Evolutionary conservation across 306 rosid species (phyloP).

Genomic region (Cucurbita maxima): DNA sequence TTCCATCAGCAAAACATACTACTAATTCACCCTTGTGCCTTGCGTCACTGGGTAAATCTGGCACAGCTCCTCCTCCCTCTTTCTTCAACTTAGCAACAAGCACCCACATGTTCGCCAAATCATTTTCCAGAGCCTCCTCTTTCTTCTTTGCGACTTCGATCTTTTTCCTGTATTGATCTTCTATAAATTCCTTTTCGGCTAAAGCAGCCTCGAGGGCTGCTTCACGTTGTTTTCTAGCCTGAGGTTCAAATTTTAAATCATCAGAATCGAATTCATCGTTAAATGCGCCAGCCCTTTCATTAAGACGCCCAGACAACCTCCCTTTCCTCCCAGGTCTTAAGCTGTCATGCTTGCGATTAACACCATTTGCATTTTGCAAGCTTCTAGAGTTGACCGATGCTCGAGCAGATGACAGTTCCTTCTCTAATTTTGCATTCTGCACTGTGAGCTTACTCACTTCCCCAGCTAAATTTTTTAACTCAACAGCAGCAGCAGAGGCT

Average conservation of each 20-base stretch:
- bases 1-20: constrained; percentile 21
- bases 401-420: constrained; percentile 62
- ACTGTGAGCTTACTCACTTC: constrained; percentile 87
- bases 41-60: constrained; percentile 38
- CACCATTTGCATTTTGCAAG: constrained; percentile 48
- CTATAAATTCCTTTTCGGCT: constrained; percentile 79
- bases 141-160: constrained; percentile 81
- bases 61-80: constrained; percentile 60
- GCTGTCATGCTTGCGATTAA: constrained; percentile 61
- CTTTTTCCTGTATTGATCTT: constrained; percentile 71
- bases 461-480: constrained; percentile 89
- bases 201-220: constrained; percentile 83
- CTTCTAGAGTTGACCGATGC: constrained; percentile 55
- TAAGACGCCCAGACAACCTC: constrained; percentile 43
- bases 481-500: constrained; percentile 99
- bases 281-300: constrained; percentile 39
- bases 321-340: constrained; percentile 69
- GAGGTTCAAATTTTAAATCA: constrained; percentile 78
- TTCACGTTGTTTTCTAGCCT: constrained; percentile 93
- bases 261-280: constrained; percentile 55
- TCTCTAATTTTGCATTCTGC: constrained; percentile 75
- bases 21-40: constrained; percentile 26
- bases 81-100: constrained; percentile 95
- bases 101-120: constrained; percentile 99
- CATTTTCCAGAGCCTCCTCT: constrained; percentile 95